Evolutionary conservation across 129 eudicot species (phyloP).

Genomic region (Saposhnikovia divaricata): DNA sequence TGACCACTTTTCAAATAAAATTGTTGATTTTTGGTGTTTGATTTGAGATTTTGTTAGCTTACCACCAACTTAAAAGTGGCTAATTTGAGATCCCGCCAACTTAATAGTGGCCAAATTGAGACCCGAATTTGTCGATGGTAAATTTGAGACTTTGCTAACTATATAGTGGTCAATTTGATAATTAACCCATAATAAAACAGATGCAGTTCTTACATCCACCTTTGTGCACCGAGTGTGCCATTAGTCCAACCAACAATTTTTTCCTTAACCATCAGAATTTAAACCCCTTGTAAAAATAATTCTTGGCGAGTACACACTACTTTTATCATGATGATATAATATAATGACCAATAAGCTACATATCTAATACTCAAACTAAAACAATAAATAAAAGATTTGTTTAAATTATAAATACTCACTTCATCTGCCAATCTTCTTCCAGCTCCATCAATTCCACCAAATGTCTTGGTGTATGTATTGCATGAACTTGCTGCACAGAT

Average conservation of each 20-base stretch:
- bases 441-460: slow-evolving; percentile 88
- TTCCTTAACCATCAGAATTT: not conserved
- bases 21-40: too few relatives aligned
- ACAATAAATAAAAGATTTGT: slow-evolving; percentile 5
- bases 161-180: too few relatives aligned
- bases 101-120: too few relatives aligned
- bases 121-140: too few relatives aligned
- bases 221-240: not conserved
- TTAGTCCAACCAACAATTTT: slow-evolving; percentile 3
- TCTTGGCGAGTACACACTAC: not conserved
- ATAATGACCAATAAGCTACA: not conserved
- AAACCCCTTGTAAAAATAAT: not conserved
- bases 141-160: too few relatives aligned
- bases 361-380: slow-evolving; percentile 1
- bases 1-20: too few relatives aligned
- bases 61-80: too few relatives aligned
- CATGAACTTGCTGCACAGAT: slow-evolving; percentile 81
- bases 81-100: too few relatives aligned
- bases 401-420: slow-evolving; percentile 40
- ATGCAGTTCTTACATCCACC: not conserved
- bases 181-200: too few relatives aligned
- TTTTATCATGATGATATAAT: not conserved
- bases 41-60: too few relatives aligned
- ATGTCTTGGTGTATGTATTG: slow-evolving; percentile 75
- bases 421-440: slow-evolving; percentile 94